These are phyloP conservation scores for Austroboletus niveus DNA, from an alignment of 1,284 basidiomycete genomes.

Conservation along the genomic window DNA sequence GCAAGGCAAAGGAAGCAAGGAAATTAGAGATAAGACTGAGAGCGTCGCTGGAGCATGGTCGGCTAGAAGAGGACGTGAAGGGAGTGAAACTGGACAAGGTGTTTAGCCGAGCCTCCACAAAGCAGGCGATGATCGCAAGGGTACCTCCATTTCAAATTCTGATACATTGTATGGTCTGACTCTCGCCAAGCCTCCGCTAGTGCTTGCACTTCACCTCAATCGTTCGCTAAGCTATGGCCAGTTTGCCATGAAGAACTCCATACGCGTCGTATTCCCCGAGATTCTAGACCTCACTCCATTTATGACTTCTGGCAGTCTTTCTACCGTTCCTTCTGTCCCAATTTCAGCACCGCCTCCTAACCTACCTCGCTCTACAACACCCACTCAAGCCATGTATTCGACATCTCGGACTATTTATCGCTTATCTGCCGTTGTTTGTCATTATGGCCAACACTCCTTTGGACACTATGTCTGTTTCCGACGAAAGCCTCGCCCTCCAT, in stretches of 20 bases:
- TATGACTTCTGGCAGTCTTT: conserved; percentile 75
- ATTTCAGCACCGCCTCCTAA: conserved; percentile 58
- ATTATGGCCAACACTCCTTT: conserved; percentile 86
- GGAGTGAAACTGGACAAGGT: conserved; percentile 75
- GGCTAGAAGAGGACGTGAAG: conserved; percentile 78
- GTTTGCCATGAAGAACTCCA: conserved; percentile 78
- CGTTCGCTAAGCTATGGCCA: conserved; percentile 78
- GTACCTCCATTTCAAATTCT: conserved; percentile 38
- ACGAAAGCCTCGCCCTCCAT: conserved; percentile 62
- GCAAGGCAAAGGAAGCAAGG: conserved; percentile 65
- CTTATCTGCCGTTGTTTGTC: conserved; percentile 80
- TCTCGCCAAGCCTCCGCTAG: conserved; percentile 65
- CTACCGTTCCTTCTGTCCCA: conserved; percentile 59
- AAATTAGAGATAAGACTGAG: conserved; percentile 60
- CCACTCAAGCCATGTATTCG: conserved; percentile 51
- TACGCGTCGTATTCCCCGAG: conserved; percentile 80
- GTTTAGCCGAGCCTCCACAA: conserved; percentile 72
- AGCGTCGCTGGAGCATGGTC: conserved; percentile 64
- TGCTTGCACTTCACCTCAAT: conserved; percentile 84
- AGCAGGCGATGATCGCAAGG: conserved; percentile 84
- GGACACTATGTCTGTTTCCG: conserved; percentile 91
- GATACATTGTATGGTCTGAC: conserved; percentile 16
- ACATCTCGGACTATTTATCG: conserved; percentile 69
- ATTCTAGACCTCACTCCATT: conserved; percentile 83
- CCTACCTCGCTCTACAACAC: conserved; percentile 48